Conservation (phyloP, 1,284 basidiomycete species). For the Wolfiporia cocos region DNA sequence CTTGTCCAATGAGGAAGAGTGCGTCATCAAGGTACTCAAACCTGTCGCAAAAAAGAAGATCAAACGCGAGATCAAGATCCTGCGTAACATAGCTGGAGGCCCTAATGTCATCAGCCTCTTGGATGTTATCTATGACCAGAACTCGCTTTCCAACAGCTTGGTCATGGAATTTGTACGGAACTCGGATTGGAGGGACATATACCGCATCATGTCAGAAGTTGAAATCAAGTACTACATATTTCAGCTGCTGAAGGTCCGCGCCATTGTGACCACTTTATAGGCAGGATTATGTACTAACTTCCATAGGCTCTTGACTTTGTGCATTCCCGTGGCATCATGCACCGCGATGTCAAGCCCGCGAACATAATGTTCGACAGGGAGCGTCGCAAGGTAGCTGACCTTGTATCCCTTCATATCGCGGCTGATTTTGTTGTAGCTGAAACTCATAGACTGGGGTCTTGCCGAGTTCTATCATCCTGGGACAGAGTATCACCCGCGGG, state of each 20-base stretch:
- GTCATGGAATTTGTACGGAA: slow-evolving; percentile 85
- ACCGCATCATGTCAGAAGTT: slow-evolving; percentile 67
- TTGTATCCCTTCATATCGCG: too few species aligned
- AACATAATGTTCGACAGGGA: slow-evolving; percentile 91
- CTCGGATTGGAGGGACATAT: slow-evolving; percentile 81
- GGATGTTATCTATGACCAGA: slow-evolving; percentile 78
- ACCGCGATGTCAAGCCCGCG: slow-evolving; percentile 87
- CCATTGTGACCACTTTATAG: not conserved
- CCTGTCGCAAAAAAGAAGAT: slow-evolving; percentile 92
- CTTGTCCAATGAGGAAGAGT: slow-evolving; percentile 71
- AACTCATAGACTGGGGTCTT: slow-evolving; percentile 89
- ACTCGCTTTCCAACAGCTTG: slow-evolving; percentile 76
- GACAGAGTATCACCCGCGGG: slow-evolving; percentile 84
- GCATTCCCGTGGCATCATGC: slow-evolving; percentile 87
- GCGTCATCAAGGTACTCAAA: slow-evolving; percentile 88
- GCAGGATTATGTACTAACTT: slow-evolving; percentile 2
- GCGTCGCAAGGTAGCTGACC: slow-evolving; percentile 73
- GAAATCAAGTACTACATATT: slow-evolving; percentile 85
- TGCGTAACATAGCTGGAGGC: slow-evolving; percentile 82
- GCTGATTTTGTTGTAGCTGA: slow-evolving; percentile 39
- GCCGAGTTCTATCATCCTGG: slow-evolving; percentile 90
- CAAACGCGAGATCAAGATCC: slow-evolving; percentile 89
- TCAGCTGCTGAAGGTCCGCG: slow-evolving; percentile 70
- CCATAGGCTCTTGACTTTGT: slow-evolving; percentile 81
- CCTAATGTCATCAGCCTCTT: slow-evolving; percentile 80